phyloP scores from a whole-genome alignment of 2,329 filamentous ascomycete genomes.

The Calonectria henricotiae region DNA sequence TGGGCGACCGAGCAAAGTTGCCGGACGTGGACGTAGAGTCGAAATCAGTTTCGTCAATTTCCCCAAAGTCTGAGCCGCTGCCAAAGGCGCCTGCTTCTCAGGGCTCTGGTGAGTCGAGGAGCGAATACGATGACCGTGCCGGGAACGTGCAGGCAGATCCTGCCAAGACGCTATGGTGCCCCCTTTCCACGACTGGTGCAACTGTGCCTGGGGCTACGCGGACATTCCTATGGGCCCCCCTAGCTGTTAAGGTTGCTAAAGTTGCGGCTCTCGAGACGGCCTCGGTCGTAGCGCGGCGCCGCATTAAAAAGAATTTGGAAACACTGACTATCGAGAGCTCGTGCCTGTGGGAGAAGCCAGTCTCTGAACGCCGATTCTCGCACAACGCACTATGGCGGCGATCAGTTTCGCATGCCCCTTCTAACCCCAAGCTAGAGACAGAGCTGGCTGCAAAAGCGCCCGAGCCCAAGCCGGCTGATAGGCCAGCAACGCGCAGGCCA shows the following conservation, averaged over 20 bases:
- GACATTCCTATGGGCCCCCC: conserved; percentile 48
- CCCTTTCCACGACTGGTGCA: conserved; percentile 37
- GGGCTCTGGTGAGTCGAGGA: conserved; percentile 67
- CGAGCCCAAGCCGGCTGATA: conserved; percentile 49
- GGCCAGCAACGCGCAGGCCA: conserved; percentile 69
- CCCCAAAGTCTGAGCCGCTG: conserved; percentile 49
- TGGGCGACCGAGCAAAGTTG: conserved; percentile 30
- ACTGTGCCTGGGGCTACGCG: conserved; percentile 32
- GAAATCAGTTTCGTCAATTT: conserved; percentile 53
- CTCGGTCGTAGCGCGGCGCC: conserved; percentile 25
- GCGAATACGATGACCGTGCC: conserved; percentile 54
- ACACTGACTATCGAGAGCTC: conserved; percentile 48
- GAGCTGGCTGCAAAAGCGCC: conserved; percentile 35
- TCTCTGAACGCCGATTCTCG: conserved; percentile 26
- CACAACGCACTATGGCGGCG: conserved; percentile 47
- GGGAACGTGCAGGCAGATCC: conserved; percentile 36
- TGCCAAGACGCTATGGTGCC: conserved; percentile 46
- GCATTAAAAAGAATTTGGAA: conserved; percentile 36
- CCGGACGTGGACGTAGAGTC: conserved; percentile 54
- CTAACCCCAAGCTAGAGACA: conserved; percentile 15
- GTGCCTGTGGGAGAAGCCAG: conserved; percentile 45
- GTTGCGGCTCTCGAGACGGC: conserved; percentile 29
- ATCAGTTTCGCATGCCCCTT: conserved; percentile 31
- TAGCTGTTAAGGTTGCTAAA: conserved; percentile 39
- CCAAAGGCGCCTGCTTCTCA: conserved; percentile 71